phyloP scores from a whole-genome alignment of 140 eudicot species.

The Oenanthe javanica region DNA sequence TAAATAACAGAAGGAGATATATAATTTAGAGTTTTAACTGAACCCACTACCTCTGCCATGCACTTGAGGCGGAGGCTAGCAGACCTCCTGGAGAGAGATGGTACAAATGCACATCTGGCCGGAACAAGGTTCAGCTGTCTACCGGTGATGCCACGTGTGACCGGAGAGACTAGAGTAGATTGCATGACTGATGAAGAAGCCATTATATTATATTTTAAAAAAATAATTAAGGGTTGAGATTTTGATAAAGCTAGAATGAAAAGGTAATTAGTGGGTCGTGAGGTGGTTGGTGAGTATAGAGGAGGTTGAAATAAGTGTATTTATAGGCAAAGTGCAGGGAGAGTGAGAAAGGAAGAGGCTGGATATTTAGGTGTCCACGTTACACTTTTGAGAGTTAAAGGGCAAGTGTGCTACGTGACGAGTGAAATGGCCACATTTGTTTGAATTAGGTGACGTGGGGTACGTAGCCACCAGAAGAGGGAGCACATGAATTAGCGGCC shows the following conservation, averaged over 20 bases:
- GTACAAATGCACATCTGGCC: conserved; percentile 3
- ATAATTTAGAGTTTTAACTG: too few relatives aligned
- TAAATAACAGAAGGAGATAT: too few relatives aligned
- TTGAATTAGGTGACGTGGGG: not conserved
- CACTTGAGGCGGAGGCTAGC: conserved; percentile 24
- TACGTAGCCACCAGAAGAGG: not conserved
- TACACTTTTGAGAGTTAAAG: conserved; percentile 14
- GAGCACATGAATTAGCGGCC: not conserved
- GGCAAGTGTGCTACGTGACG: not conserved
- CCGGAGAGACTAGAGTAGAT: conserved; percentile 17
- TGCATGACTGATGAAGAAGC: conserved; percentile 34
- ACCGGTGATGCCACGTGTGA: conserved; percentile 8
- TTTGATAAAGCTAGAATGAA: too few relatives aligned
- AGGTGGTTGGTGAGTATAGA: not conserved
- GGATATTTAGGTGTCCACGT: conserved; percentile 67
- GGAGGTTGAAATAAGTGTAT: not conserved
- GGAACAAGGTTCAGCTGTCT: conserved; percentile 11
- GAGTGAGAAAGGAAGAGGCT: conserved; percentile 16
- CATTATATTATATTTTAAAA: conserved; percentile 4
- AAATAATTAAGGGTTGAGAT: too few relatives aligned
- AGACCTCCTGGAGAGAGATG: conserved; percentile 12
- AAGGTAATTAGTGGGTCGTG: not conserved
- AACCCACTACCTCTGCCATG: conserved; percentile 22
- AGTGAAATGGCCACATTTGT: not conserved
- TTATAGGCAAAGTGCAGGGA: not conserved